phyloP scores from a whole-genome alignment of 2,329 filamentous ascomycete genomes.

The Pseudogymnoascus sp. region DNA sequence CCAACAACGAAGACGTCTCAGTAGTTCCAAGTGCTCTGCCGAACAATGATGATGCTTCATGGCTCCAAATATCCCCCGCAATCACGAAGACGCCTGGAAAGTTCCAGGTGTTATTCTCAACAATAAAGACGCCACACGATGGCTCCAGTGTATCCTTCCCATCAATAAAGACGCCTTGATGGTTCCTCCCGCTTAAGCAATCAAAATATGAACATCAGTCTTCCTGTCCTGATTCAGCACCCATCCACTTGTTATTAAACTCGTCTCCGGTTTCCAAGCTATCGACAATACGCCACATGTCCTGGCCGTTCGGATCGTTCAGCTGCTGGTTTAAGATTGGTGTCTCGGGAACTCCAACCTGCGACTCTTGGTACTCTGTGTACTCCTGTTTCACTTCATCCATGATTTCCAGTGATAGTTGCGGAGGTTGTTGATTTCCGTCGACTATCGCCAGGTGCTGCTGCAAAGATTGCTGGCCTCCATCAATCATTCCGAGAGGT shows the following conservation, averaged over 20 bases:
- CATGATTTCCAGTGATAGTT: neutral
- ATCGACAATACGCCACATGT: constrained; percentile 26
- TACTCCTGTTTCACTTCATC: neutral
- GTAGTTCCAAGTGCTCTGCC: neutral
- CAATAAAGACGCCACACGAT: neutral
- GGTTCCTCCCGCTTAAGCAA: neutral
- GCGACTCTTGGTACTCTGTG: neutral
- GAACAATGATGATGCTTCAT: neutral
- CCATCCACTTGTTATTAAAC: constrained; percentile 28
- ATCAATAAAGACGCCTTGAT: neutral
- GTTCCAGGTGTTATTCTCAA: neutral
- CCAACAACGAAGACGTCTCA: neutral
- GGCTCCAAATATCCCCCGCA: neutral
- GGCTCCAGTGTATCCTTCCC: neutral
- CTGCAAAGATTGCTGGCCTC: neutral
- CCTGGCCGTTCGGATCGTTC: constrained; percentile 24
- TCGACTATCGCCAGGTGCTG: neutral
- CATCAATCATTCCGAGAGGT: neutral
- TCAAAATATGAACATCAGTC: constrained; percentile 7
- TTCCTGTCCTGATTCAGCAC: constrained; percentile 12
- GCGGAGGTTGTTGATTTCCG: neutral
- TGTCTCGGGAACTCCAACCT: neutral
- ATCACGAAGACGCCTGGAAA: neutral
- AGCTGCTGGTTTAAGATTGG: constrained; percentile 17
- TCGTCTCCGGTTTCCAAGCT: constrained; percentile 24